Conservation (phyloP, 2,329 filamentous ascomycete genomes). For the Zalaria obscura region DNA sequence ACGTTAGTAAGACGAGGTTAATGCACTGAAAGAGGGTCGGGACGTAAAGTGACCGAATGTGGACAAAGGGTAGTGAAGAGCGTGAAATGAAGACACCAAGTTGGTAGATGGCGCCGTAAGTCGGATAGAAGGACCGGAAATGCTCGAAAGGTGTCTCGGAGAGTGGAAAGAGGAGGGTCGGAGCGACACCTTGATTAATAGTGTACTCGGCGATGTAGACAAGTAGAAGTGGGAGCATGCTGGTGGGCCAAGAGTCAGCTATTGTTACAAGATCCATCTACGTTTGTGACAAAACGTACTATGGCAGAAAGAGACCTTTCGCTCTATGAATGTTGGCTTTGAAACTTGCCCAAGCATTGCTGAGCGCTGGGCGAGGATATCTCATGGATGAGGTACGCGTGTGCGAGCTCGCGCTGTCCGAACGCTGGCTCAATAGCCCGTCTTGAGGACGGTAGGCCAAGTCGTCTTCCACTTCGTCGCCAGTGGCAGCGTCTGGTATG, state of each 20-base stretch:
- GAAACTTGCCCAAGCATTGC: slow-evolving; percentile 6
- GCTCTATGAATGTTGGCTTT: slow-evolving; percentile 44
- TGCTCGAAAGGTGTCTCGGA: slow-evolving; percentile 60
- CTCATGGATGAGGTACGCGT: neutral
- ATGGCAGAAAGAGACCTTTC: slow-evolving; percentile 55
- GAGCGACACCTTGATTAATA: slow-evolving; percentile 88
- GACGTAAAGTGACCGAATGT: slow-evolving; percentile 66
- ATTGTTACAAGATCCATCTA: neutral
- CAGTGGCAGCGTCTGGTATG: slow-evolving; percentile 30
- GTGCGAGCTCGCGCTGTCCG: neutral
- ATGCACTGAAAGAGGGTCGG: slow-evolving; percentile 69
- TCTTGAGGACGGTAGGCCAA: slow-evolving; percentile 11
- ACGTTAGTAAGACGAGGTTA: slow-evolving; percentile 59
- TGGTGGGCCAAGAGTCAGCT: slow-evolving; percentile 11
- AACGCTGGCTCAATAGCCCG: slow-evolving; percentile 1
- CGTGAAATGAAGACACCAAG: slow-evolving; percentile 88
- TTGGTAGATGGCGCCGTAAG: slow-evolving; percentile 91
- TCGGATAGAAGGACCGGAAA: slow-evolving; percentile 82
- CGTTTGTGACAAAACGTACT: slow-evolving; percentile 28
- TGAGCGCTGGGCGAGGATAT: neutral
- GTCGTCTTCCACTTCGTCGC: slow-evolving; percentile 21
- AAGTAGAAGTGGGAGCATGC: slow-evolving; percentile 79
- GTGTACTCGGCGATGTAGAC: slow-evolving; percentile 96
- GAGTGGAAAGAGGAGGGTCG: slow-evolving; percentile 78
- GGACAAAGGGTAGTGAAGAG: slow-evolving; percentile 76